phyloP scores from a whole-genome alignment of 2,329 filamentous ascomycete genomes.

The Penicillium sp. region DNA sequence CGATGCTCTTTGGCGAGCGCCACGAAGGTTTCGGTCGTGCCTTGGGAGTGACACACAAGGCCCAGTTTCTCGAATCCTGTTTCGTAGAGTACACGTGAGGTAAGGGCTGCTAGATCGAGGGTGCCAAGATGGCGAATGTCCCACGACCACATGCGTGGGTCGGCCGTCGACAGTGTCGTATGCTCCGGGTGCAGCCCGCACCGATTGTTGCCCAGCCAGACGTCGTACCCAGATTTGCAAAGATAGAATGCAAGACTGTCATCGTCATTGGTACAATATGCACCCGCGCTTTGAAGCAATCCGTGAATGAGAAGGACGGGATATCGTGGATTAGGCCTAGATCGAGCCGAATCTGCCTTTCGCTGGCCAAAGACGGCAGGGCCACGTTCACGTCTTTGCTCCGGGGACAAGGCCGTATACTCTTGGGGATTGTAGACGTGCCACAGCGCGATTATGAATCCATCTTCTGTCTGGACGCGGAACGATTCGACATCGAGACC shows the following conservation, averaged over 20 bases:
- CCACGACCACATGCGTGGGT: constrained; percentile 96
- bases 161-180: constrained; percentile 63
- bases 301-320: constrained; percentile 86
- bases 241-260: constrained; percentile 87
- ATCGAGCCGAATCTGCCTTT: constrained; percentile 27
- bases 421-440: constrained; percentile 83
- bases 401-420: constrained; percentile 56
- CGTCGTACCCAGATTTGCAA: constrained; percentile 87
- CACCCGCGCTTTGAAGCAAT: constrained; percentile 79
- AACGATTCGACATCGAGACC: constrained; percentile 82
- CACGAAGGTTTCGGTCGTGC: constrained; percentile 83
- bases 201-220: constrained; percentile 93
- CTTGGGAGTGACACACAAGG: constrained; percentile 83
- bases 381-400: constrained; percentile 47
- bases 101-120: constrained; percentile 77
- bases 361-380: constrained; percentile 61
- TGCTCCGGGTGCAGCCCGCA: constrained; percentile 82
- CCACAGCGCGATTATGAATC: constrained; percentile 85
- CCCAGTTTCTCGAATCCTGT: constrained; percentile 81
- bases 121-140: constrained; percentile 93
- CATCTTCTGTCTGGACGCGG: constrained; percentile 87
- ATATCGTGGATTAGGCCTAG: constrained; percentile 49
- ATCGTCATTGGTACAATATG: constrained; percentile 88
- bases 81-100: constrained; percentile 73
- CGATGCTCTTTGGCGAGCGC: constrained; percentile 86